Conservation (phyloP, 257 asterid species). For the Fraxinus americana region DNA sequence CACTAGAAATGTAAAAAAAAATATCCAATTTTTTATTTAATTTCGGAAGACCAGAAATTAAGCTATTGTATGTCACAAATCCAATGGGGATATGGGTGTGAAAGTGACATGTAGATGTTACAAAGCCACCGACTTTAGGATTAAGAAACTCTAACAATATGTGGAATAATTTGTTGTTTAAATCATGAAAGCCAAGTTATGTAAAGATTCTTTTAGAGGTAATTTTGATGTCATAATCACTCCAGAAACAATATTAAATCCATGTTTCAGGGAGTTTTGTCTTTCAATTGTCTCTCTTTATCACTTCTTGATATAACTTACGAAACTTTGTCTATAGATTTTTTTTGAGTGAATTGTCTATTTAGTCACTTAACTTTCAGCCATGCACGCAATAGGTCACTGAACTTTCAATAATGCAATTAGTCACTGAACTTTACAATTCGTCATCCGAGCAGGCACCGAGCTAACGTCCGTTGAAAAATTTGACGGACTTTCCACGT, state of each 20-base stretch:
- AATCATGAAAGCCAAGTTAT: background rate
- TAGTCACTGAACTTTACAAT: too few species aligned
- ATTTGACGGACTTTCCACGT: too few species aligned
- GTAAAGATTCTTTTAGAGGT: background rate
- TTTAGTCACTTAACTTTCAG: too few species aligned
- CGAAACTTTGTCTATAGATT: too few species aligned
- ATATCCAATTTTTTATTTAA: slow-evolving; percentile 23
- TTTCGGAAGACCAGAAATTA: slow-evolving; percentile 18
- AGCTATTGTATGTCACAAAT: slow-evolving; percentile 21
- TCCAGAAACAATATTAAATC: background rate
- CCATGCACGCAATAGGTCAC: too few species aligned
- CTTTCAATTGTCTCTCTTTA: too few species aligned
- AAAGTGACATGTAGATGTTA: slow-evolving; percentile 38
- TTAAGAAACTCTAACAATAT: slow-evolving; percentile 10
- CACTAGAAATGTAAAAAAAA: slow-evolving; percentile 21
- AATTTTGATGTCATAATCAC: too few species aligned
- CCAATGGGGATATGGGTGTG: slow-evolving; percentile 44
- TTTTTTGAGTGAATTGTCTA: too few species aligned
- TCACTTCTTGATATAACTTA: background rate
- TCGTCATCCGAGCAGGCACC: too few species aligned
- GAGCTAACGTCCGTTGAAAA: too few species aligned
- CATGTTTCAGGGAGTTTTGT: background rate
- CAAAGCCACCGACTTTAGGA: slow-evolving; percentile 19
- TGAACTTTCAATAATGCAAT: too few species aligned
- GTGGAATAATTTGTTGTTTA: slow-evolving; percentile 6